Conservation (phyloP, 768 basidiomycete species). For the Xanthoconium stramineum region DNA sequence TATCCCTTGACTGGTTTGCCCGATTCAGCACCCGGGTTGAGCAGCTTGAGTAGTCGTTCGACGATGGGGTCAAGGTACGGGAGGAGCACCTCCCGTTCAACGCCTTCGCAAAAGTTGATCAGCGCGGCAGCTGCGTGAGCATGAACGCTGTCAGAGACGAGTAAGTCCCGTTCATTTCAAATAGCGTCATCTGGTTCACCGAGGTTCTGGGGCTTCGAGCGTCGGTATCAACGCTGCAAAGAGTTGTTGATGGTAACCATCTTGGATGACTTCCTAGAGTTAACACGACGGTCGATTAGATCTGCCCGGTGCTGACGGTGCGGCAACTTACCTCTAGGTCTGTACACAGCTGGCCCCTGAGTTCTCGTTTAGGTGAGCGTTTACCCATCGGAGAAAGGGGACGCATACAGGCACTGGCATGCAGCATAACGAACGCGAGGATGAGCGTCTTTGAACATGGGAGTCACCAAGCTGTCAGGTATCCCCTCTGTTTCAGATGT, state of each 20-base stretch:
- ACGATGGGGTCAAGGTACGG: conserved; percentile 83
- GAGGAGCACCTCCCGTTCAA: conserved; percentile 65
- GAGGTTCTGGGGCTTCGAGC: conserved; percentile 69
- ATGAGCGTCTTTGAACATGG: conserved; percentile 76
- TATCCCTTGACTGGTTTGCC: conserved; percentile 48
- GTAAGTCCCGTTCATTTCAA: not conserved
- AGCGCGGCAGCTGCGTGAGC: conserved; percentile 84
- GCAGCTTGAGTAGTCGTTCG: conserved; percentile 53
- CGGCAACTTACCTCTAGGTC: conserved; percentile 66
- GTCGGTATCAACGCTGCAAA: conserved; percentile 70
- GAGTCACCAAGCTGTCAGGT: conserved; percentile 58
- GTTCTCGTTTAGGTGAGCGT: not conserved
- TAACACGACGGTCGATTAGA: not conserved
- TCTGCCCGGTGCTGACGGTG: not conserved
- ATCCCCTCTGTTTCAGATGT: not conserved
- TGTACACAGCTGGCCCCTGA: conserved; percentile 83
- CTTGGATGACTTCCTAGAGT: conserved; percentile 71
- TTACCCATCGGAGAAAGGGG: not conserved
- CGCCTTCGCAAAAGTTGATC: conserved; percentile 90
- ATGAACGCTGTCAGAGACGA: conserved; percentile 56
- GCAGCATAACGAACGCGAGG: conserved; percentile 74
- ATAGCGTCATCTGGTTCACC: conserved; percentile 38
- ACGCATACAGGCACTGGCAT: conserved; percentile 76
- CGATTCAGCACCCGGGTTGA: conserved; percentile 50
- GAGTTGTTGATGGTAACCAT: conserved; percentile 61